phyloP scores from a whole-genome alignment of 805 yeast genomes.

The Ogataea methanolica region DNA sequence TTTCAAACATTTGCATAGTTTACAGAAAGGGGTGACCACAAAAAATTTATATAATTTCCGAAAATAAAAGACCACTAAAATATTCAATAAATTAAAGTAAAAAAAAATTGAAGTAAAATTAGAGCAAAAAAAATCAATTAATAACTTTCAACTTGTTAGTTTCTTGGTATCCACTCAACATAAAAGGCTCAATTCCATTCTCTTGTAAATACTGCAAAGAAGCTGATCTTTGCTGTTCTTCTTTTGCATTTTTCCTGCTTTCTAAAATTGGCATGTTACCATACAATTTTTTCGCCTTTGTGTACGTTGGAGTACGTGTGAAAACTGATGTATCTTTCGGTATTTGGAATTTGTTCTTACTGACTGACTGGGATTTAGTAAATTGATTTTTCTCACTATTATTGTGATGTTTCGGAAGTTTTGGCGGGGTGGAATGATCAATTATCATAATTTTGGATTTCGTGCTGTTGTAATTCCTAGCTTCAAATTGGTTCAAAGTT shows the following conservation, averaged over 20 bases:
- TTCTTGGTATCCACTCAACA: constrained; percentile 27
- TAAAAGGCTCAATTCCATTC: constrained; percentile 25
- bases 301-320: constrained; percentile 18
- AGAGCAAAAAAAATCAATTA: constrained; percentile 10
- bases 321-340: constrained; percentile 22
- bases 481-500: constrained; percentile 16
- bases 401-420: constrained; percentile 4
- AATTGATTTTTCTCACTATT: neutral
- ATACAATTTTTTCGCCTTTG: constrained; percentile 8
- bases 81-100: neutral
- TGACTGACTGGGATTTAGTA: neutral
- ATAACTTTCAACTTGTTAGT: constrained; percentile 14
- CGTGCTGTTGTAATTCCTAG: constrained; percentile 16
- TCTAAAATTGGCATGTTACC: constrained; percentile 11
- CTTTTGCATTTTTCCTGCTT: constrained; percentile 1
- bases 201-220: constrained; percentile 19
- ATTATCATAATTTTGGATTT: neutral
- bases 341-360: constrained; percentile 5
- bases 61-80: neutral
- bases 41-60: neutral
- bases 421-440: constrained; percentile 3
- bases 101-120: too few relatives aligned
- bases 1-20: neutral
- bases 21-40: neutral
- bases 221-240: constrained; percentile 13